phyloP scores from a whole-genome alignment of 805 yeast species.

The Kuraishia hungarica region DNA sequence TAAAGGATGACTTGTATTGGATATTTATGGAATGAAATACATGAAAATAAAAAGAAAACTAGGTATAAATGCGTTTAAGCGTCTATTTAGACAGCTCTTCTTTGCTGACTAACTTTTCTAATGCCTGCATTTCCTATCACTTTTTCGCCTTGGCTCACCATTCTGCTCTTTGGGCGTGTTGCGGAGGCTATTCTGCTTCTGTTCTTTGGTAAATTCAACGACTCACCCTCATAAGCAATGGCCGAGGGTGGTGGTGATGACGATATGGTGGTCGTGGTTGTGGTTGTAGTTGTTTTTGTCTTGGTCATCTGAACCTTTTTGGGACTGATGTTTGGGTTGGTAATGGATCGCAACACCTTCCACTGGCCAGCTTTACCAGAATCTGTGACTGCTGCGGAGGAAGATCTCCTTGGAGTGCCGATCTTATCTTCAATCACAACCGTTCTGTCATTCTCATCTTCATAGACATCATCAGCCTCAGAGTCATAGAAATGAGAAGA shows the following conservation, averaged over 20 bases:
- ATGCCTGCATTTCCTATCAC: slow-evolving; percentile 26
- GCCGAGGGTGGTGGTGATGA: slow-evolving; percentile 4
- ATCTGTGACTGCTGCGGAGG: neutral
- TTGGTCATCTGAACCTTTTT: slow-evolving; percentile 1
- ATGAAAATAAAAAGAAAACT: neutral
- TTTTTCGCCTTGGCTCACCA: slow-evolving; percentile 11
- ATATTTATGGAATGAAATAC: neutral
- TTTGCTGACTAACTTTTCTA: slow-evolving; percentile 23
- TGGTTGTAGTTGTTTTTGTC: slow-evolving; percentile 3
- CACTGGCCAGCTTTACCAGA: neutral
- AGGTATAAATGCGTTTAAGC: neutral
- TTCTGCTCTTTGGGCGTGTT: neutral
- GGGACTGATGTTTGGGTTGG: slow-evolving; percentile 3
- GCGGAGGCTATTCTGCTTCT: neutral
- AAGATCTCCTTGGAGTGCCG: neutral
- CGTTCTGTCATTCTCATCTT: neutral
- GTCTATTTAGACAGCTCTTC: slow-evolving; percentile 9
- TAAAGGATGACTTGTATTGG: neutral
- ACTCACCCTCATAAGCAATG: neutral
- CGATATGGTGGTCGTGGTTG: slow-evolving; percentile 2
- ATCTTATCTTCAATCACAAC: neutral
- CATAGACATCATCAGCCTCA: neutral
- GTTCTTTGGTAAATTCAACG: slow-evolving; percentile 1
- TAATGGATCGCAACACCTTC: slow-evolving; percentile 4
- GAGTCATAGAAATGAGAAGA: neutral